These are phyloP conservation scores for Pseudopediastrum boryanum DNA, from an alignment of 139 green algal species.

Conservation along the genomic window DNA sequence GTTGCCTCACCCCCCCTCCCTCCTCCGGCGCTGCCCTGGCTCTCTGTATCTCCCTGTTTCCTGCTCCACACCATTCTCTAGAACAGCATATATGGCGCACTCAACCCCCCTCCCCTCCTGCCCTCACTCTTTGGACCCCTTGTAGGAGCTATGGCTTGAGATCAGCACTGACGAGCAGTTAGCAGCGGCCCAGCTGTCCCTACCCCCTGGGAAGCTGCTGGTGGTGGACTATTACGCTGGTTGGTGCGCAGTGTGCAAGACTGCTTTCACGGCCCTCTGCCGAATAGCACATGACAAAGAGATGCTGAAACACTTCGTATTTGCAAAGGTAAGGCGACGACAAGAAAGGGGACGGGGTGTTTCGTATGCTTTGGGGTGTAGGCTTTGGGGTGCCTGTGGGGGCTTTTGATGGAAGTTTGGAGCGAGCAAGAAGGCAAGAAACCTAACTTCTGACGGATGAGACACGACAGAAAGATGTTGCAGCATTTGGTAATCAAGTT, in stretches of 20 bases:
- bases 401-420: too few relatives aligned
- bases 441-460: too few relatives aligned
- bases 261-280: conserved; percentile 19
- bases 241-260: conserved; percentile 37
- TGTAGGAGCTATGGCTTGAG: neutral
- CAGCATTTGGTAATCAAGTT: too few relatives aligned
- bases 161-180: neutral
- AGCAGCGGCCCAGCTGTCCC: neutral
- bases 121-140: neutral
- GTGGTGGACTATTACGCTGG: neutral
- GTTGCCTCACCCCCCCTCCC: too few relatives aligned
- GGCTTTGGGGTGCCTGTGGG: too few relatives aligned
- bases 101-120: neutral
- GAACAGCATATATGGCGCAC: neutral
- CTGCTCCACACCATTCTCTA: neutral
- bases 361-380: too few relatives aligned
- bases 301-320: conserved; percentile 20
- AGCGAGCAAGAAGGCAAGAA: too few relatives aligned
- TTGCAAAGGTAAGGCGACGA: too few relatives aligned
- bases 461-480: too few relatives aligned
- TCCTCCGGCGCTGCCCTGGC: neutral
- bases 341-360: too few relatives aligned
- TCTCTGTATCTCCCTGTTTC: too few relatives aligned
- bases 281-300: conserved; percentile 2
- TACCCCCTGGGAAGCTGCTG: neutral